Conservation (phyloP, 2,329 filamentous ascomycete species). For the Fusarium algeriense region DNA sequence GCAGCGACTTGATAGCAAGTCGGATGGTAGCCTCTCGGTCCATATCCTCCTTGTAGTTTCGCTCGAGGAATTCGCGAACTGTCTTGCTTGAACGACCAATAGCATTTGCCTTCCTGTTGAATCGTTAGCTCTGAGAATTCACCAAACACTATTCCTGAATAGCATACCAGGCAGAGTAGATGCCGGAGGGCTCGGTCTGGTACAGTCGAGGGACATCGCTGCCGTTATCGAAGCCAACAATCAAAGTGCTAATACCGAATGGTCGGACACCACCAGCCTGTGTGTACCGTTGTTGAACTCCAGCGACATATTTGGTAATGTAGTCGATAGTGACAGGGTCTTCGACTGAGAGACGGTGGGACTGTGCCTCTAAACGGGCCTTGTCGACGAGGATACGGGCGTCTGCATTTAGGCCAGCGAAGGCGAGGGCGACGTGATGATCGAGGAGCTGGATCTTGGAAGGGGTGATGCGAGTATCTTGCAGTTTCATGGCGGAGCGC, state of each 20-base stretch:
- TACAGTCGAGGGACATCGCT: constrained; percentile 91
- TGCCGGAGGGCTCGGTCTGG: constrained; percentile 98
- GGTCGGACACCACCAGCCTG: constrained; percentile 98
- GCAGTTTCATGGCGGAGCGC: constrained; percentile 98
- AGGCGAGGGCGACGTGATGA: constrained; percentile 95
- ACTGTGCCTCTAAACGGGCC: constrained; percentile 96
- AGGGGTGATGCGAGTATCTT: constrained; percentile 98
- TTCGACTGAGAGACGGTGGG: constrained; percentile 95
- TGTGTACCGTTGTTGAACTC: constrained; percentile 98
- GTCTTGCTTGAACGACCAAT: constrained; percentile 99
- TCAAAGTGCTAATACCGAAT: constrained; percentile 98
- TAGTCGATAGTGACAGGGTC: constrained; percentile 98
- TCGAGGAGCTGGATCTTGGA: constrained; percentile 98
- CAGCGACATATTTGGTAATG: constrained; percentile 98
- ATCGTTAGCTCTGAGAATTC: constrained; percentile 23
- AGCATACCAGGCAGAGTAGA: constrained; percentile 96
- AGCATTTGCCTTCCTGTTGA: constrained; percentile 93
- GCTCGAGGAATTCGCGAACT: constrained; percentile 96
- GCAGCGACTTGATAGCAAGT: constrained; percentile 95
- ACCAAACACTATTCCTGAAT: not conserved
- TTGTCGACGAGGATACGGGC: constrained; percentile 98
- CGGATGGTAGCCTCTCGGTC: constrained; percentile 96
- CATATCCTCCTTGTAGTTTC: constrained; percentile 99
- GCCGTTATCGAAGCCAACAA: constrained; percentile 97
- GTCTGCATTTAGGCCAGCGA: constrained; percentile 97